Evolutionary conservation across 176 grass and related monocot species (phyloP).

Genomic region (Triticum dicoccoides): DNA sequence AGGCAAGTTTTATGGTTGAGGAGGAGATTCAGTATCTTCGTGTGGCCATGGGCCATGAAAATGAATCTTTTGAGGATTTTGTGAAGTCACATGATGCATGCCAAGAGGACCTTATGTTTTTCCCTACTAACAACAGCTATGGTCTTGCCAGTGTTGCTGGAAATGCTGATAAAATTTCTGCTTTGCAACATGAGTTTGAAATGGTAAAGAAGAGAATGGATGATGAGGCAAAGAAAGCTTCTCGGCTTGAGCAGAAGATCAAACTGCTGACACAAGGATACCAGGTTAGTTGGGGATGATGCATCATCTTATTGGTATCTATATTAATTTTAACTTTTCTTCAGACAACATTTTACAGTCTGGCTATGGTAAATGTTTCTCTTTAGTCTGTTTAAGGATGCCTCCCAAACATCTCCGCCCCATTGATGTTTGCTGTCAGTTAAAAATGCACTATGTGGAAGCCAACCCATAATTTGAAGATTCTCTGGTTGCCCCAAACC

Average conservation of each 20-base stretch:
- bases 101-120: slow-evolving; percentile 92
- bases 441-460: not conserved
- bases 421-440: not conserved
- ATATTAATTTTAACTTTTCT: not conserved
- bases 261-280: slow-evolving; percentile 90
- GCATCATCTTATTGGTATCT: not conserved
- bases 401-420: not conserved
- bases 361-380: not conserved
- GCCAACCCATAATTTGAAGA: not conserved
- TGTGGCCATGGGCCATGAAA: slow-evolving; percentile 80
- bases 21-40: slow-evolving; percentile 69
- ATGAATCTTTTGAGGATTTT: slow-evolving; percentile 80
- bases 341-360: not conserved
- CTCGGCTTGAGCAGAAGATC: slow-evolving; percentile 83
- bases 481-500: not conserved
- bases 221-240: slow-evolving; percentile 86
- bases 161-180: slow-evolving; percentile 72
- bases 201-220: slow-evolving; percentile 83
- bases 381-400: not conserved
- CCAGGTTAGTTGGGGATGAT: slow-evolving; percentile 50
- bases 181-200: slow-evolving; percentile 89
- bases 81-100: slow-evolving; percentile 83
- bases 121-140: slow-evolving; percentile 63
- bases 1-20: slow-evolving; percentile 78
- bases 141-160: slow-evolving; percentile 76